These are phyloP conservation scores for Trametes coccinea DNA, from an alignment of 768 basidiomycete species.

Conservation along the genomic window DNA sequence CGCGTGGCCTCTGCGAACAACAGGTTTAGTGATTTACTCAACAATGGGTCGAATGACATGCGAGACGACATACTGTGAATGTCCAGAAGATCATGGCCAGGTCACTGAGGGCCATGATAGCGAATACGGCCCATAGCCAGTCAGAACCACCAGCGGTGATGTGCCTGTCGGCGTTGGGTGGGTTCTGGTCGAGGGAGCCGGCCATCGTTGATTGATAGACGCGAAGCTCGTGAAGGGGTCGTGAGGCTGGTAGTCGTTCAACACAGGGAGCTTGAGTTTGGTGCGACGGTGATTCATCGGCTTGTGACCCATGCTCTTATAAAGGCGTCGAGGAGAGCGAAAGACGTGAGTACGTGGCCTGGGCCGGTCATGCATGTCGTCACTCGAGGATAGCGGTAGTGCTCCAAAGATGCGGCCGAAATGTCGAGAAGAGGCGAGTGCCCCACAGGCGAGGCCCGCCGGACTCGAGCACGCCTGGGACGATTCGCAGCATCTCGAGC, in stretches of 20 bases:
- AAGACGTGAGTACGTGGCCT: neutral
- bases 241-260: neutral
- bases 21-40: neutral
- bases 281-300: neutral
- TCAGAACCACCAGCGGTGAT: slow-evolving; percentile 49
- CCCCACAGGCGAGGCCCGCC: neutral
- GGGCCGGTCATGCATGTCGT: slow-evolving; percentile 8
- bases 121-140: slow-evolving; percentile 59
- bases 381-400: neutral
- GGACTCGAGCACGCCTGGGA: neutral
- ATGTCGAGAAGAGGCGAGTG: neutral
- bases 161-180: slow-evolving; percentile 36
- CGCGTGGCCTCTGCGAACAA: slow-evolving; percentile 35
- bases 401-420: neutral
- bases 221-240: slow-evolving; percentile 14
- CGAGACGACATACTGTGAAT: slow-evolving; percentile 28
- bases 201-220: slow-evolving; percentile 7
- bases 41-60: neutral
- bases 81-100: slow-evolving; percentile 42
- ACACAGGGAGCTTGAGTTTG: neutral
- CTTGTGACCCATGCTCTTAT: neutral
- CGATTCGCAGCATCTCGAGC: neutral
- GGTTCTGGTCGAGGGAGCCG: slow-evolving; percentile 34
- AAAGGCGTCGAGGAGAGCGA: neutral
- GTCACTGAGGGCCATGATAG: slow-evolving; percentile 47